Percentiles rank a stretch among this genome's conserved stretches.
phyloP scores from a whole-genome alignment of 2,329 filamentous ascomycete genomes.

The Stagonosporopsis vannaccii region DNA sequence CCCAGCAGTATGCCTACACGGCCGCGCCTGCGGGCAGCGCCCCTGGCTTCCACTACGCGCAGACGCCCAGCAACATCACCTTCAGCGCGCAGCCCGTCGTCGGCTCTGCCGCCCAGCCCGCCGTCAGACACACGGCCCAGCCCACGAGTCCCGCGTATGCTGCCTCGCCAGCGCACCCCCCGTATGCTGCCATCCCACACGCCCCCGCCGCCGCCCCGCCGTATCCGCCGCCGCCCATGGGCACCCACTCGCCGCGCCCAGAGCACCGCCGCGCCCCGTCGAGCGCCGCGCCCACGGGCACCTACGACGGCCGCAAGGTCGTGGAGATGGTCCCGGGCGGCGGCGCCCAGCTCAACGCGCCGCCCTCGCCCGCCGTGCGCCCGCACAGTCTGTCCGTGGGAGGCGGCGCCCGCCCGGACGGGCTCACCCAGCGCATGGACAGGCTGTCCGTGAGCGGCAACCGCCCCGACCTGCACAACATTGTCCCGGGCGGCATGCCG shows the following conservation, averaged over 20 bases:
- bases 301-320: conserved; percentile 45
- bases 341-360: conserved; percentile 31
- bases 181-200: conserved; percentile 37
- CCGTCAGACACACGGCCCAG: conserved; percentile 39
- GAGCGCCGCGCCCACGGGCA: conserved; percentile 25
- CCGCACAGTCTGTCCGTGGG: conserved; percentile 38
- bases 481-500: conserved; percentile 43
- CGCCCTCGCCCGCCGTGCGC: conserved; percentile 43
- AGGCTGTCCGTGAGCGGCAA: conserved; percentile 57
- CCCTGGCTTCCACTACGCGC: conserved; percentile 50
- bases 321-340: conserved; percentile 55
- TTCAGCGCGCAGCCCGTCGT: conserved; percentile 52
- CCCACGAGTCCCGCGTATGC: conserved; percentile 29
- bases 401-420: conserved; percentile 39
- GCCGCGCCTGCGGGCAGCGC: conserved; percentile 32
- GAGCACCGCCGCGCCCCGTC: conserved; percentile 36
- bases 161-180: conserved; percentile 26
- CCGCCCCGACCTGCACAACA: conserved; percentile 32
- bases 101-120: conserved; percentile 17
- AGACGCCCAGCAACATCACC: conserved; percentile 50
- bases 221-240: conserved; percentile 45
- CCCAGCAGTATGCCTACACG: conserved; percentile 39
- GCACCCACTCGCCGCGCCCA: conserved; percentile 34
- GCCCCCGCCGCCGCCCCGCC: conserved; percentile 22
- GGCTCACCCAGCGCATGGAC: conserved; percentile 53